Conservation (phyloP, 257 asterid genomes). For the Fraxinus americana region DNA sequence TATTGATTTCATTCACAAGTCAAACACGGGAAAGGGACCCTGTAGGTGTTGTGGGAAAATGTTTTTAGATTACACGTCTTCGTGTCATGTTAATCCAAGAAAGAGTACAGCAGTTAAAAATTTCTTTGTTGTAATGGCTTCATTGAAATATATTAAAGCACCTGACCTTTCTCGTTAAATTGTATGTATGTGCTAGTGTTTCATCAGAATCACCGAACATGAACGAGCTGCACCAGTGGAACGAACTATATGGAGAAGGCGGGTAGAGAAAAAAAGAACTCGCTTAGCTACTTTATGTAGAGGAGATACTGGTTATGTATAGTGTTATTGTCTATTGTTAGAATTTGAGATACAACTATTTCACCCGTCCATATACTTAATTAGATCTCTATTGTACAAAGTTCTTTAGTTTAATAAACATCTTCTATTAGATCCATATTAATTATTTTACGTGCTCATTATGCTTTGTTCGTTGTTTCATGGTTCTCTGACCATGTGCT, state of each 20-base stretch:
- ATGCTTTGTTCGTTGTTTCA: neutral
- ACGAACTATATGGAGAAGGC: constrained; percentile 25
- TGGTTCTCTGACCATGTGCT: neutral
- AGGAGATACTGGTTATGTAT: neutral
- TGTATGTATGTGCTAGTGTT: constrained; percentile 25
- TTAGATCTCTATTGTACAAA: neutral
- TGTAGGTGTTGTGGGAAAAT: no score
- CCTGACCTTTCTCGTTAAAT: neutral
- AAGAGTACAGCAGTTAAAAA: neutral
- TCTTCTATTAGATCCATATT: neutral
- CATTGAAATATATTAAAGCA: neutral
- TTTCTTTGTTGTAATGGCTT: neutral
- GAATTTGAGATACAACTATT: neutral
- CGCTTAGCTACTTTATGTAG: constrained; percentile 26
- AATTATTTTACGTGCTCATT: neutral
- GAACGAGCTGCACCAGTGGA: constrained; percentile 25
- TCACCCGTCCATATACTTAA: neutral
- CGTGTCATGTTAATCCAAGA: no score
- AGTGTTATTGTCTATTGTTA: neutral
- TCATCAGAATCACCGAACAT: constrained; percentile 23
- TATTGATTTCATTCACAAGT: no score
- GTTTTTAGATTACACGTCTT: no score
- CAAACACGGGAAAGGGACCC: no score
- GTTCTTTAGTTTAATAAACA: neutral
- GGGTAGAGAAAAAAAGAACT: constrained; percentile 19